Base-by-base conservation (phyloP, 2,329 filamentous ascomycete species). In the Aspergillus thermomutatus region DNA sequence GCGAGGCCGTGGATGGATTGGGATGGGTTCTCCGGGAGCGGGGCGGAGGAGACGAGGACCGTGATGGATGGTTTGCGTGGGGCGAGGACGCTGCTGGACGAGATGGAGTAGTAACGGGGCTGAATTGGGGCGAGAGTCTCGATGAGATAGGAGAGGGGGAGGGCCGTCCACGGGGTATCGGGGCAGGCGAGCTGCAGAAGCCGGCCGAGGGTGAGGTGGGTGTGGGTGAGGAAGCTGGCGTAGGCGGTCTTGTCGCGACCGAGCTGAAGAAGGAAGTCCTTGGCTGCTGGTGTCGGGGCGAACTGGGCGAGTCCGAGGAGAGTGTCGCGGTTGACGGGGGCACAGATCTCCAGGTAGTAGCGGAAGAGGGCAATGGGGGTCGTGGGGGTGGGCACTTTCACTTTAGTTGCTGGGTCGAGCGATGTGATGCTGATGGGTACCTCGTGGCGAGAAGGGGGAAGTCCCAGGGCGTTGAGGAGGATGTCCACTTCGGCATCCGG, bases 91-190 rank as follows among this genome's bases (percentile, higher is more conserved):
- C 66, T 69, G 49, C 66, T 69, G 2, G 92, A 96, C 2, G 92
- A 96, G 74, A 97, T 96, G 51, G 92, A 97, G 80, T 96, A 97
- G 82, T 95, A 96, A 49, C 92, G 89, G 19, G 92, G 91, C 73
- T 96, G 91, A 54, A 96, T 85, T 79, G 94, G 94, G 74, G 85
- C 88, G 54, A 96, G 74, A 58, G 90, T 88, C 78, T 97, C 92
- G 62, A 96, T 89, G 68, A 96, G 87, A 66, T 91, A 87, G 6
- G 92, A 93, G 75, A 96, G 95, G 14, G 92, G 92, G 49, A 96
- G 83, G 51, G 84, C 86, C 51, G 83, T 79, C 91, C 92, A 96
- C 62, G 83, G 83, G 72, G 88, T 77, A 52, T 87, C 87, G 23
- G 86, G 84, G 66, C 86, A 83, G 59, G 91, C 81, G 27, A 81